Base-by-base conservation (phyloP, 1,284 basidiomycete genomes). In the Leccinum subrobustum region DNA sequence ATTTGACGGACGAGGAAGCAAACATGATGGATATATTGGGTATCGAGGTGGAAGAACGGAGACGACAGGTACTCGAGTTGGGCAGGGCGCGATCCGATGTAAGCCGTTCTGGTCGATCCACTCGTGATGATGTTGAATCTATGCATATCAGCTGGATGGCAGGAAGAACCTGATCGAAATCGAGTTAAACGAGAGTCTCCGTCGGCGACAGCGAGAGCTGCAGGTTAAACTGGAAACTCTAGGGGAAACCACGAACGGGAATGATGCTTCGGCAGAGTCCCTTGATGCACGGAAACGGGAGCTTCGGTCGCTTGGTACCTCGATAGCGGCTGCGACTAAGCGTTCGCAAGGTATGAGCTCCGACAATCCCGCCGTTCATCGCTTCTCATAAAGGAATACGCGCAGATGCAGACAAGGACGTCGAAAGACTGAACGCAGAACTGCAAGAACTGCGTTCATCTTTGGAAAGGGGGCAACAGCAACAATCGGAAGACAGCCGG, bases 111-210 rank as follows among this genome's bases (percentile, higher is more conserved):
- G 25, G 48, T 20, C 33, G 37, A 33, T 16, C 50, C 18, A 52
- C 11, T 48, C 11, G 12, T 35, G 50, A 48, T 48, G 54, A 52
- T 54, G 31, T 50, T 63, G 18, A 66, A 14, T 7, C 12, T 31
- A 27, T 47, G 23, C 57, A 47, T 64, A 48, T 42, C 61, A 97
- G 93, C 76, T 96, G 59, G 88, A 91, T 42, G 84, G 87, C 23
- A 83, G 83, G 64, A 94, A 93, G 75, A 92, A 88, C 69, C 77
- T 88, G 12, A 78, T 98, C 23, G 93, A 98, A 73, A 96, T 98
- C 57, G 96, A 99, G 74, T 81, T 99, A 35, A 93, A 92, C 64
- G 96, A 99, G 72, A 89, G 89, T 65, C 81, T 98, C 16, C 82
- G 87, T 18, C 84, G 95, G 3, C 83, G 89, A 14, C 81, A 86